These are phyloP conservation scores for Eurotiales sp. DNA, from an alignment of 2,329 filamentous ascomycete genomes.

Conservation along the genomic window DNA sequence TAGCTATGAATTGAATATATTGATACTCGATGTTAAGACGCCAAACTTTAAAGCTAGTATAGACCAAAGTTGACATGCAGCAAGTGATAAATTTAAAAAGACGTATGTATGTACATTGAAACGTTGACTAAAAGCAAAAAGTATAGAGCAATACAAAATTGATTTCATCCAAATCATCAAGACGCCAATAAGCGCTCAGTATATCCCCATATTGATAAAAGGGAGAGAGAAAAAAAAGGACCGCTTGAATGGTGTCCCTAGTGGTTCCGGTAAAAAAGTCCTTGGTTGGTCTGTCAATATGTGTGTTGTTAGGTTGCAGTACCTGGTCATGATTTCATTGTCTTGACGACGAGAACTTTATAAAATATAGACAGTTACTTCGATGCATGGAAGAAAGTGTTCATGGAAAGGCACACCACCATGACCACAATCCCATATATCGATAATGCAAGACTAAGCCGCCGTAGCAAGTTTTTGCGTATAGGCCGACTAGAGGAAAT, in stretches of 20 bases:
- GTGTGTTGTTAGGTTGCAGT: too few species aligned
- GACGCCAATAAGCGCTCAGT: not conserved
- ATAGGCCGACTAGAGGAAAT: slow-evolving; percentile 61
- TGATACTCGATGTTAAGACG: too few species aligned
- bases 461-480: slow-evolving; percentile 63
- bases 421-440: slow-evolving; percentile 86
- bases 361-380: slow-evolving; percentile 56
- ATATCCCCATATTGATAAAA: not conserved
- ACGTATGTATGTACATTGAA: slow-evolving; percentile 8
- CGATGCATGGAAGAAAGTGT: slow-evolving; percentile 70
- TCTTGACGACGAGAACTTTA: not conserved
- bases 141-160: not conserved
- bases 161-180: not conserved
- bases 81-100: not conserved
- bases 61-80: not conserved
- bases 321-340: not conserved
- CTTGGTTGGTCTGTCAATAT: not conserved
- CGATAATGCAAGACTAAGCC: slow-evolving; percentile 69
- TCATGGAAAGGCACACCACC: slow-evolving; percentile 80
- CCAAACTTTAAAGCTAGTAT: not conserved
- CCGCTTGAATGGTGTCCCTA: too few species aligned
- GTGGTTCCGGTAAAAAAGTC: too few species aligned
- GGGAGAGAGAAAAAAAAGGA: not conserved
- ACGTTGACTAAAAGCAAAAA: not conserved
- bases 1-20: not conserved